Evolutionary conservation across 2,329 filamentous ascomycete species (phyloP), one percentile per base, ranked within the genome.

Genomic region (Cytospora chrysosperma): DNA sequence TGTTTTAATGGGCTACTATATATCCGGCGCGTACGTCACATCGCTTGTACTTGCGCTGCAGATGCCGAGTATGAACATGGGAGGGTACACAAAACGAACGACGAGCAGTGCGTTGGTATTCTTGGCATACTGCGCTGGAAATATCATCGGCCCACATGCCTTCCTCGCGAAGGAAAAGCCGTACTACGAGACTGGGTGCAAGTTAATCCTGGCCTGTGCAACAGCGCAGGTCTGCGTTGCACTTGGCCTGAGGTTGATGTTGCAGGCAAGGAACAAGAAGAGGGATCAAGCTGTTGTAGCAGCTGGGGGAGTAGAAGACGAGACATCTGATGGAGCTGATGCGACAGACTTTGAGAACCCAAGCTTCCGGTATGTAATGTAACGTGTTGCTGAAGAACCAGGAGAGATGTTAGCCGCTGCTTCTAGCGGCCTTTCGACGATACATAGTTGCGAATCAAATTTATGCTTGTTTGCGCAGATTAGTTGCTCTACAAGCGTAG

Each of bases 11-110:
- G 81, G 79, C 0, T 83, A 84, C 67, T 85, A 85, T 66, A 79
- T 85, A 30, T 67, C 75, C 9, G 75, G 81, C 0, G 72, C 77
- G 0, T 85, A 78, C 59, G 83, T 85, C 2, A 76, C 78, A 0
- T 81, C 81, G 1, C 71, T 86, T 9, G 82, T 85, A 0, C 73
- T 85, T 0, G 81, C 82, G 0, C 74, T 86, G 34, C 83, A 83
- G 65, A 77, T 83, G 72, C 81, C 81, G 0, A 77, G 79, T 0
- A 73, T 77, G 5, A 83, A 82, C 30, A 68, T 82, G 0, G 80
- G 75, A 2, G 79, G 79, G 3, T 81, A 81, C 65, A 81, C 79
- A 1, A 81, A 81, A 69, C 75, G 79, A 5, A 76, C 78, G 12
- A 79, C 79, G 0, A 73, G 75, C 0, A 78, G 79, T 0, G 80